These are phyloP conservation scores for Neoarthrinium moseri DNA, from an alignment of 2,329 filamentous ascomycete species.

Conservation along the genomic window DNA sequence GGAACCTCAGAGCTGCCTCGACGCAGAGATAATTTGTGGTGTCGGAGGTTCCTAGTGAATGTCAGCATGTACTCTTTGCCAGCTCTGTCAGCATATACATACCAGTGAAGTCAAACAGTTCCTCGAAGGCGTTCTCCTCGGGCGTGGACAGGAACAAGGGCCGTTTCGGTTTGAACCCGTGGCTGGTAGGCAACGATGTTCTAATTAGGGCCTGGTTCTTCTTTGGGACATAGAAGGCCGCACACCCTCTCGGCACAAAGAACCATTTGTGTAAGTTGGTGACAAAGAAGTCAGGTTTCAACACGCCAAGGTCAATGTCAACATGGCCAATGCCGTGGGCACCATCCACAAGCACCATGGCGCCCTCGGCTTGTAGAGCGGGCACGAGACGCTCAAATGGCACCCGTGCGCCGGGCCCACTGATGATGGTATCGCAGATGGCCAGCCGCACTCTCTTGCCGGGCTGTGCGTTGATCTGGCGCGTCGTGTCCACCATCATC, in stretches of 20 bases:
- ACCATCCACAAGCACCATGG: conserved; percentile 62
- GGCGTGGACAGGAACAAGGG: not conserved
- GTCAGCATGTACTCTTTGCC: conserved; percentile 62
- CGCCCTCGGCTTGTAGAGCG: conserved; percentile 52
- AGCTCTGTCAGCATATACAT: conserved; percentile 43
- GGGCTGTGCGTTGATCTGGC: conserved; percentile 23
- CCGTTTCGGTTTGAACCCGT: conserved; percentile 50
- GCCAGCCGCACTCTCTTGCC: conserved; percentile 56
- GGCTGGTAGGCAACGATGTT: conserved; percentile 62
- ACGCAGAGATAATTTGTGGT: conserved; percentile 20
- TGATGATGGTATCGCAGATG: conserved; percentile 65
- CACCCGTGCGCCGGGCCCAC: conserved; percentile 61
- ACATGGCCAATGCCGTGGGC: conserved; percentile 67
- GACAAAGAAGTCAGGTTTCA: conserved; percentile 66
- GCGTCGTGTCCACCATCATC: conserved; percentile 48
- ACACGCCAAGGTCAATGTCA: conserved; percentile 50
- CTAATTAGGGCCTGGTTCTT: conserved; percentile 61
- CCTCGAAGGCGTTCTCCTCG: conserved; percentile 19
- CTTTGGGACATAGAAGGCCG: conserved; percentile 60
- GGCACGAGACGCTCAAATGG: conserved; percentile 60
- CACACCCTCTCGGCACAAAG: conserved; percentile 62
- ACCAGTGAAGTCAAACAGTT: conserved; percentile 34
- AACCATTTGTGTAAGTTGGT: conserved; percentile 71
- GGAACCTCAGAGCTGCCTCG: conserved; percentile 55
- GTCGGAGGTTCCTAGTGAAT: conserved; percentile 16